A percentile compares a stretch with the other conserved stretches of the same genome.
phyloP scores from a whole-genome alignment of 169 alveolate genomes.

The Eimeria necatrix region DNA sequence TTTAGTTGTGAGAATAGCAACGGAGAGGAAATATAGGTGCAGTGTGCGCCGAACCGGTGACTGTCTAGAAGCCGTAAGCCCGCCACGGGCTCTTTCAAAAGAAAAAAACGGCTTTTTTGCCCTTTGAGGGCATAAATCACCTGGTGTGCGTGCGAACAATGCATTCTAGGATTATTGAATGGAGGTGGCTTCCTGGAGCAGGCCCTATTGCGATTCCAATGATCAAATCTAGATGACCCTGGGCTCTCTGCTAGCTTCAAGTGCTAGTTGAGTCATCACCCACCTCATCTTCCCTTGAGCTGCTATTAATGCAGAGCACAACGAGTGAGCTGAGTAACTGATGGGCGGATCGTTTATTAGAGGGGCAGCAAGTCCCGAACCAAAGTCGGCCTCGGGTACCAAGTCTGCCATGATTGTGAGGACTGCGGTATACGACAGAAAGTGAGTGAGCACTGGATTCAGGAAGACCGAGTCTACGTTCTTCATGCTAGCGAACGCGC shows the following conservation, averaged over 20 bases:
- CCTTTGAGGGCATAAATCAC: too few species aligned
- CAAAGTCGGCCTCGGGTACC: slow-evolving; percentile 69
- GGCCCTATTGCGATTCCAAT: too few species aligned
- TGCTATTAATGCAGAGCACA: slow-evolving; percentile 43
- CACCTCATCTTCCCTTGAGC: slow-evolving; percentile 35
- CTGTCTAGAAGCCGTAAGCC: too few species aligned
- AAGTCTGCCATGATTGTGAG: slow-evolving; percentile 70
- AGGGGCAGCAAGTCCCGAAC: slow-evolving; percentile 66
- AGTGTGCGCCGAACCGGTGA: too few species aligned
- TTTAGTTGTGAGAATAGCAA: too few species aligned
- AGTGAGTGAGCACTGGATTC: slow-evolving; percentile 59
- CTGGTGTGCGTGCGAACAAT: too few species aligned
- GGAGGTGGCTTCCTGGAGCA: too few species aligned
- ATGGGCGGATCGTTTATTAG: slow-evolving; percentile 10
- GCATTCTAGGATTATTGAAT: too few species aligned
- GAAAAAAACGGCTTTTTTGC: too few species aligned
- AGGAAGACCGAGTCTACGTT: slow-evolving; percentile 56
- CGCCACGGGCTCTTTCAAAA: too few species aligned
- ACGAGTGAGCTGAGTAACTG: slow-evolving; percentile 42
- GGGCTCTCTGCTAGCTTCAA: neutral
- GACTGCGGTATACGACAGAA: slow-evolving; percentile 56
- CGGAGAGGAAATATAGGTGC: too few species aligned
- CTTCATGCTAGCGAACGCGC: slow-evolving; percentile 63
- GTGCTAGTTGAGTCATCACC: slow-evolving; percentile 38
- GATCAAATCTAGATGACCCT: neutral